Percentiles rank a stretch among this genome's conserved stretches.
Evolutionary conservation across 768 basidiomycete species (phyloP).

Genomic region (Collybia sp.): DNA sequence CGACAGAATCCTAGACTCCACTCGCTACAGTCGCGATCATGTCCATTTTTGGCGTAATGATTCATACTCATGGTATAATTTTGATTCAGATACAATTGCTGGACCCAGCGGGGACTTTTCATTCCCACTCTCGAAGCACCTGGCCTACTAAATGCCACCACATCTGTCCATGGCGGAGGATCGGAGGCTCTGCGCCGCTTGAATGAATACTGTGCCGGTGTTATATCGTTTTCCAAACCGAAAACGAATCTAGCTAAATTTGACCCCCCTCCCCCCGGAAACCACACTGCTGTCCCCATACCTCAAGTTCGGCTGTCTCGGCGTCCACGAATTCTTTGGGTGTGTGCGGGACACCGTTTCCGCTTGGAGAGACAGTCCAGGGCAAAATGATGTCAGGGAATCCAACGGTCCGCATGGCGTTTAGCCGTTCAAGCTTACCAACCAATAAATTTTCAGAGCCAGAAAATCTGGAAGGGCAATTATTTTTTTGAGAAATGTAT

Average conservation of each 20-base stretch:
- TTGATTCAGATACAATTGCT: constrained; percentile 1
- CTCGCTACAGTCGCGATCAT: constrained; percentile 4
- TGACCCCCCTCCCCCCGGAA: constrained; percentile 6
- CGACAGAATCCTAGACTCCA: not conserved
- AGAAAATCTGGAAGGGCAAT: constrained; percentile 7
- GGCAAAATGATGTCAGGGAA: not conserved
- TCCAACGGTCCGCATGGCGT: not conserved
- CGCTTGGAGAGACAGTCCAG: not conserved
- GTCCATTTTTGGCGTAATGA: not conserved
- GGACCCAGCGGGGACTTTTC: constrained; percentile 6
- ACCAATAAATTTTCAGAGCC: not conserved
- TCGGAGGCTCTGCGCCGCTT: constrained; percentile 6
- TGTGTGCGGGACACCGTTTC: constrained; percentile 3
- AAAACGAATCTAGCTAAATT: constrained; percentile 7
- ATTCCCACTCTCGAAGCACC: constrained; percentile 4
- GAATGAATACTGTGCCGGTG: constrained; percentile 3
- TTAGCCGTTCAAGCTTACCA: not conserved
- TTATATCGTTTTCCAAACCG: constrained; percentile 5
- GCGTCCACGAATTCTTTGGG: constrained; percentile 2
- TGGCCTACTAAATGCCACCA: constrained; percentile 3
- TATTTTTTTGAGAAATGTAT: constrained; percentile 9
- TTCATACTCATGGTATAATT: too few species aligned
- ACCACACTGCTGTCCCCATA: constrained; percentile 8
- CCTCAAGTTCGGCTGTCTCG: constrained; percentile 6
- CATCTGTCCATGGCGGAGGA: constrained; percentile 6